These are phyloP conservation scores for Monotropa hypopitys DNA, from an alignment of 179 eudicot species.

Conservation along the genomic window DNA sequence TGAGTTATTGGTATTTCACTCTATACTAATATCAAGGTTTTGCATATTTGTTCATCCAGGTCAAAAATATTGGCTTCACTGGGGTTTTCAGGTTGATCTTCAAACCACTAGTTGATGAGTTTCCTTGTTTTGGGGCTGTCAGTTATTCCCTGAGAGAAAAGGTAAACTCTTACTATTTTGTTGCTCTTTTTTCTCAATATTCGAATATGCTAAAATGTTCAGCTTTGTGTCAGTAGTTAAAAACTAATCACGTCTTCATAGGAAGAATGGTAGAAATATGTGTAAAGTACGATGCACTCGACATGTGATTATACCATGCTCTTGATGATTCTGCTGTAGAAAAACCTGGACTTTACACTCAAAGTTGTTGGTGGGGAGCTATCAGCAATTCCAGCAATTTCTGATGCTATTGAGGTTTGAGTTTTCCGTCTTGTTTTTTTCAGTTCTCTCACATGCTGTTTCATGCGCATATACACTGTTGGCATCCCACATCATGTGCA, in stretches of 20 bases:
- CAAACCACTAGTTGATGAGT: constrained; percentile 68
- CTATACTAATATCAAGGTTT: not conserved
- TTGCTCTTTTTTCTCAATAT: not conserved
- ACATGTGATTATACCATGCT: not conserved
- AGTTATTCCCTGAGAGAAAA: constrained; percentile 70
- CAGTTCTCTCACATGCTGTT: too few species aligned
- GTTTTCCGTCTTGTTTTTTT: not conserved
- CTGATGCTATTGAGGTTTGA: constrained; percentile 69
- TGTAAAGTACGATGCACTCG: not conserved
- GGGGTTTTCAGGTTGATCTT: constrained; percentile 80
- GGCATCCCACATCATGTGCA: too few species aligned
- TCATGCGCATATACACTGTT: too few species aligned
- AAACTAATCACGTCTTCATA: not conserved
- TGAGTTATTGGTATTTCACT: not conserved
- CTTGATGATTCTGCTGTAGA: constrained; percentile 28
- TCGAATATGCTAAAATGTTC: not conserved
- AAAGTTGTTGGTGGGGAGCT: constrained; percentile 82
- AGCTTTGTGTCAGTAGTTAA: not conserved
- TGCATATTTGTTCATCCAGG: constrained; percentile 25
- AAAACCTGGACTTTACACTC: constrained; percentile 61
- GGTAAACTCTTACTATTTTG: constrained; percentile 24
- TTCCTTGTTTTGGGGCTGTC: constrained; percentile 85
- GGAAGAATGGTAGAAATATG: not conserved
- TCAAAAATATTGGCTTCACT: constrained; percentile 69
- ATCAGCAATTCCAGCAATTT: constrained; percentile 69